Conservation (phyloP, 257 asterid genomes). For the Echites panduratus region DNA sequence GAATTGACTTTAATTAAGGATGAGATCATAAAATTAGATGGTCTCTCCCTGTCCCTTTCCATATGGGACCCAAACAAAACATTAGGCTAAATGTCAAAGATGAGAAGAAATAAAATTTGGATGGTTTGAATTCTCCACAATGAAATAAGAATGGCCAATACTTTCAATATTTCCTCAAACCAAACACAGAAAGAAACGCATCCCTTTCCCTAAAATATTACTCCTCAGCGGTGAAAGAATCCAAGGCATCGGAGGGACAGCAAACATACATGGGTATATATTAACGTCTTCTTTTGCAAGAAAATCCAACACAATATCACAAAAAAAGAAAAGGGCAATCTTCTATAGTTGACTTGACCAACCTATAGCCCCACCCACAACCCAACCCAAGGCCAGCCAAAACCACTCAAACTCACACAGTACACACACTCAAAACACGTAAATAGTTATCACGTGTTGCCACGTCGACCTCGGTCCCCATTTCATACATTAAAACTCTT, state of each 20-base stretch:
- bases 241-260: background rate
- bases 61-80: no score
- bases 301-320: background rate
- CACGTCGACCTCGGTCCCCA: constrained; percentile 10
- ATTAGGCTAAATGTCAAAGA: no score
- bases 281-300: background rate
- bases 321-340: background rate
- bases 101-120: no score
- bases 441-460: constrained; percentile 3
- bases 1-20: no score
- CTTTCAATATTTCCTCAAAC: no score
- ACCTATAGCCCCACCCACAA: background rate
- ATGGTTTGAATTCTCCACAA: no score
- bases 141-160: no score
- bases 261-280: background rate
- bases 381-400: background rate
- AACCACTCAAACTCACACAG: background rate
- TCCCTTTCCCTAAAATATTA: no score
- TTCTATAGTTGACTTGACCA: background rate
- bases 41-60: no score
- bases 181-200: no score
- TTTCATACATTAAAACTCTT: background rate
- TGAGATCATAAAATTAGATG: no score
- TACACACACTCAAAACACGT: background rate
- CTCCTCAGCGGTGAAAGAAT: no score